A percentile compares a stretch with the other conserved stretches of the same genome.
Evolutionary conservation across 2,329 filamentous ascomycete species (phyloP).

Genomic region (Drechmeria coniospora): DNA sequence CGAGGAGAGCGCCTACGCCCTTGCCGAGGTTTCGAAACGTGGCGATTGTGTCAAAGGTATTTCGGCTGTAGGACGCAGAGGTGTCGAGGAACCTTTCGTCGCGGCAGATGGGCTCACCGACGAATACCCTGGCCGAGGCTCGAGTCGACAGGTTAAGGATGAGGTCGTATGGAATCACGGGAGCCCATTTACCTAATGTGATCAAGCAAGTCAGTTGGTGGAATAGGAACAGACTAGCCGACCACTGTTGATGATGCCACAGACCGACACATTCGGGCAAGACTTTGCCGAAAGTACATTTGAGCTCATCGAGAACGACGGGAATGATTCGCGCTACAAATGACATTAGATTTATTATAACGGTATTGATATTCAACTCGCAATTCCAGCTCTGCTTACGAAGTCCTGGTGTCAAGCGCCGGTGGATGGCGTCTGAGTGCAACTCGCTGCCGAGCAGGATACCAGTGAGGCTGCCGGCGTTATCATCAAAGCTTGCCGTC

Average conservation of each 20-base stretch:
- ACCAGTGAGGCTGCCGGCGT: conserved; percentile 5
- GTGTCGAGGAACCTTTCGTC: conserved; percentile 5
- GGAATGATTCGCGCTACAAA: conserved; percentile 4
- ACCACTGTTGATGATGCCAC: background rate
- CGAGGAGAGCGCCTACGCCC: conserved; percentile 1
- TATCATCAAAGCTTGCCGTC: conserved; percentile 7
- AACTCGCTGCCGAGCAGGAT: conserved; percentile 6
- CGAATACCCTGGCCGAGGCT: conserved; percentile 6
- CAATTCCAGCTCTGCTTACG: too few relatives aligned
- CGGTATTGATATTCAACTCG: too few relatives aligned
- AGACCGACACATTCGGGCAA: conserved; percentile 1
- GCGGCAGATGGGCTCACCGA: conserved; percentile 5
- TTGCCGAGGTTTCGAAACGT: conserved; percentile 5
- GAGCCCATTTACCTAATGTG: conserved; percentile 2
- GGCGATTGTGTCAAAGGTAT: conserved; percentile 5
- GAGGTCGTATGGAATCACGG: conserved; percentile 4
- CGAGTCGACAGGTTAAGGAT: conserved; percentile 5
- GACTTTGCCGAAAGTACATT: conserved; percentile 3
- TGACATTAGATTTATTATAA: too few relatives aligned
- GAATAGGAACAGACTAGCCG: too few relatives aligned
- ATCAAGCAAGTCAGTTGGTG: too few relatives aligned
- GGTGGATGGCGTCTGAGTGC: conserved; percentile 6
- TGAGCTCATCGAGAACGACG: conserved; percentile 6
- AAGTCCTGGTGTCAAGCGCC: conserved; percentile 6
- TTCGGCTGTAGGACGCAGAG: conserved; percentile 5